Evolutionary conservation across 2,329 filamentous ascomycete species (phyloP).

Genomic region (Fusarium hostae): DNA sequence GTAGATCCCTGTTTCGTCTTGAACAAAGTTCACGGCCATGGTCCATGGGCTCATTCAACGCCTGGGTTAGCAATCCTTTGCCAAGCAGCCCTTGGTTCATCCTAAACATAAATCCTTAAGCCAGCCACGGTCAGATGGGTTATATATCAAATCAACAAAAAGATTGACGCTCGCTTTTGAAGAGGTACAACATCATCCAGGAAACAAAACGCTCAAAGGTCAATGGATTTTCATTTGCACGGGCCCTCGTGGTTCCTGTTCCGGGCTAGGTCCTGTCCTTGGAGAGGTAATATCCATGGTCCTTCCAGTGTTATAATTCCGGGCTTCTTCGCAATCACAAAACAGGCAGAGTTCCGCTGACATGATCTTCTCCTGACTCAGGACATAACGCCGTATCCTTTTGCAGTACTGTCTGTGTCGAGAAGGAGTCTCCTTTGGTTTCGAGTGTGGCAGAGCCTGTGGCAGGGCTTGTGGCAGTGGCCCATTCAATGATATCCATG

Average conservation of each 20-base stretch:
- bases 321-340: not conserved
- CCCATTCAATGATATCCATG: conserved; percentile 26
- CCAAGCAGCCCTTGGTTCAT: not conserved
- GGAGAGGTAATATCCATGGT: conserved; percentile 1
- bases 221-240: not conserved
- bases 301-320: not conserved
- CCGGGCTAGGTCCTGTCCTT: conserved; percentile 4
- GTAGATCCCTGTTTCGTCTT: not conserved
- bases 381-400: conserved; percentile 8
- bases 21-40: not conserved
- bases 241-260: not conserved
- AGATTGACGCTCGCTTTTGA: not conserved
- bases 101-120: not conserved
- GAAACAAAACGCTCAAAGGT: not conserved
- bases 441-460: not conserved
- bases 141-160: not conserved
- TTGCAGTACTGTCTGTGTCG: not conserved
- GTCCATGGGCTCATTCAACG: not conserved
- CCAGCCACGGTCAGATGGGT: not conserved
- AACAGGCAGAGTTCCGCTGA: not conserved
- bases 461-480: not conserved
- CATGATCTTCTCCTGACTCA: not conserved
- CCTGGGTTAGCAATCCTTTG: not conserved
- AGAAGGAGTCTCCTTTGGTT: conserved; percentile 1
- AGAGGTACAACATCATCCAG: not conserved